Evolutionary conservation across 2,329 filamentous ascomycete genomes (phyloP), one percentile per base, ranked within the genome.

Genomic region (Aspergillus thermomutatus): DNA sequence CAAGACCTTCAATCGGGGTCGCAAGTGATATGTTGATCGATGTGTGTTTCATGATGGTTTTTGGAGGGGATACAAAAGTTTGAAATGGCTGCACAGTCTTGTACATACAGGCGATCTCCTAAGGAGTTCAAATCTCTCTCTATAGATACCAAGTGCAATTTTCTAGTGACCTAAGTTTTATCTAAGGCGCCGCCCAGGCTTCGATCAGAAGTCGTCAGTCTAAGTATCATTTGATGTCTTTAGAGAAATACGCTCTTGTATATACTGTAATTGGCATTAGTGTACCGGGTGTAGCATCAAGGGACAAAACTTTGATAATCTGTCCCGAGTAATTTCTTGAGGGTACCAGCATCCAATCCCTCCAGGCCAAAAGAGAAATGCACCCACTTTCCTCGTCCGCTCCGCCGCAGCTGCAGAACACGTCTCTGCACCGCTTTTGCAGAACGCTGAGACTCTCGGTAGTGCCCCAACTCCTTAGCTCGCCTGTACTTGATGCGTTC

Each of bases 1-100:
- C 69, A 95, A 93, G 80, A 92, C 89, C 8, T 94, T 97, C 74
- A 96, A 91, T 73, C 84, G 82, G 64, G 69, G 69, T 4, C 63
- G 67, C 50, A 74, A 72, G 59, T 72, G 65, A 64, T 19, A 37
- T 21, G 40, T n/a, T 43, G 40, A 21, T 19, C 9, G 40, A 43
- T 43, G 10, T 21, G n/a, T 43, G 14, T 11, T 43, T 21, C 4
- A 43, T 14, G 21, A 46, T 46, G 17, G 31, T 7, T 37, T 14
- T 17, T 14, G 31, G 14, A 37, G 31, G 31, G 31, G 17, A 17
- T 37, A 25, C 21, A 46, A 46, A 46, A 23, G 21, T 25, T 25
- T 46, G 43, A 23, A 23, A 46, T 23, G 43, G 19, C 43, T 46
- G 43, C 43, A 46, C 2, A 23, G 11, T 46, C 4, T 7, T 46